Conservation (phyloP, 2,329 filamentous ascomycete genomes). For the Talaromyces sp. region DNA sequence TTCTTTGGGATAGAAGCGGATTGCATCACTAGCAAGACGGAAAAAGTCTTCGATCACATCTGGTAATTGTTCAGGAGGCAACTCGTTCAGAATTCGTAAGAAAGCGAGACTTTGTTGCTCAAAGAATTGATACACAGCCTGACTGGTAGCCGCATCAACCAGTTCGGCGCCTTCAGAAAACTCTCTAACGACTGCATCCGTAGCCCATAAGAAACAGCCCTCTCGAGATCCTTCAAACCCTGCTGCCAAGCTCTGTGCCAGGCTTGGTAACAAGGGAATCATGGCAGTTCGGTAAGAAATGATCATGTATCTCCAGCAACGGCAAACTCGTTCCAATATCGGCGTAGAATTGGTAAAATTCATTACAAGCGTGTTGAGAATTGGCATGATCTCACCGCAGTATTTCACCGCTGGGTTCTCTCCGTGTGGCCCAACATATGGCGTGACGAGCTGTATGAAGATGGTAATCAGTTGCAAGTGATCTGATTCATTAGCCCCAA, state of each 20-base stretch:
- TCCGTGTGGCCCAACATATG: slow-evolving; percentile 66
- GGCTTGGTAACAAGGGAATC: slow-evolving; percentile 73
- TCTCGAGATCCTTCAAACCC: slow-evolving; percentile 84
- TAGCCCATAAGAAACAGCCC: slow-evolving; percentile 98
- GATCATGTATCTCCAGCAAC: slow-evolving; percentile 96
- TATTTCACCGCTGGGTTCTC: slow-evolving; percentile 93
- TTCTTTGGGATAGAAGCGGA: slow-evolving; percentile 86
- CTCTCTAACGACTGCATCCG: slow-evolving; percentile 88
- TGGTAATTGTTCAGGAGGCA: slow-evolving; percentile 73
- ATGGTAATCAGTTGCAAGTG: slow-evolving; percentile 88
- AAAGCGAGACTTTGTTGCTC: slow-evolving; percentile 90
- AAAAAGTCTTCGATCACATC: slow-evolving; percentile 96
- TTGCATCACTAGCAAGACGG: slow-evolving; percentile 82
- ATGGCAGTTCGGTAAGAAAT: slow-evolving; percentile 91
- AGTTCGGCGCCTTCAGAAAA: slow-evolving; percentile 88
- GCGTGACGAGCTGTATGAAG: slow-evolving; percentile 75
- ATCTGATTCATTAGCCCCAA: slow-evolving; percentile 51
- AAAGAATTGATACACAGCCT: slow-evolving; percentile 90
- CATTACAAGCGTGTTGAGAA: slow-evolving; percentile 80
- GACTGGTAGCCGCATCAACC: slow-evolving; percentile 75
- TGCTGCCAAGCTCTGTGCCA: slow-evolving; percentile 82
- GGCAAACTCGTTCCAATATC: slow-evolving; percentile 88
- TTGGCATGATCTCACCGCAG: slow-evolving; percentile 88
- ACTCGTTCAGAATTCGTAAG: slow-evolving; percentile 80
- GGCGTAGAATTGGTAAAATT: slow-evolving; percentile 82